phyloP scores from a whole-genome alignment of 805 yeast genomes.

The Kuraishia cidri region DNA sequence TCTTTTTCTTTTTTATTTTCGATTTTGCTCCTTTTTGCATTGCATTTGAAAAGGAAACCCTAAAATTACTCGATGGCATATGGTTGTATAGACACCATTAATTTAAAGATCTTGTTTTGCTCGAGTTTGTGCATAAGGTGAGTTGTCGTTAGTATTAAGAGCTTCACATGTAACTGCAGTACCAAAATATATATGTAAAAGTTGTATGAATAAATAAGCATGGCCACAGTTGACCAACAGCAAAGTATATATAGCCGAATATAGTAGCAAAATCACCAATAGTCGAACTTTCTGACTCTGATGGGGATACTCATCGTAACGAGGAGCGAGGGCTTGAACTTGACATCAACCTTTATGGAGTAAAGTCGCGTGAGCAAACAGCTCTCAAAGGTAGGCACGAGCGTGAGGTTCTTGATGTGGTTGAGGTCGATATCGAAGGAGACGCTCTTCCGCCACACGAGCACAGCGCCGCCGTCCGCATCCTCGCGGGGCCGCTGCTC shows the following conservation, averaged over 20 bases:
- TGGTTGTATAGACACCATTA: too few relatives aligned
- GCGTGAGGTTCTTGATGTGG: slow-evolving; percentile 21
- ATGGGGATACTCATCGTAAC: slow-evolving; percentile 4
- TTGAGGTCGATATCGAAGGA: not conserved
- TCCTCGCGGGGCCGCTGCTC: not conserved
- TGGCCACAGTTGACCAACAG: not conserved
- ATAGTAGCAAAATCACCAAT: not conserved
- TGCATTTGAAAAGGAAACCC: too few relatives aligned
- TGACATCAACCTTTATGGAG: slow-evolving; percentile 15
- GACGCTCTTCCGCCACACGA: not conserved
- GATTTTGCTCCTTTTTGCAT: too few relatives aligned
- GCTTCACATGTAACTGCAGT: too few relatives aligned
- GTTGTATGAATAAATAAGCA: not conserved
- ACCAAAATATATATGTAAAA: not conserved
- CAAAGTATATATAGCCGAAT: not conserved
- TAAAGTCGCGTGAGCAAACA: slow-evolving; percentile 56
- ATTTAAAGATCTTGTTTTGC: too few relatives aligned
- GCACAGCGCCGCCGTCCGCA: not conserved
- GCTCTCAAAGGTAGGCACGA: slow-evolving; percentile 55
- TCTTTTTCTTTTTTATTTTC: too few relatives aligned
- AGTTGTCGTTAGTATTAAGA: too few relatives aligned
- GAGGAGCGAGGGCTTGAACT: slow-evolving; percentile 3
- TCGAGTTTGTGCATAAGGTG: too few relatives aligned
- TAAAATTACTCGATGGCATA: too few relatives aligned
- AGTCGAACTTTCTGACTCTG: slow-evolving; percentile 8